Evolutionary conservation across 2,329 filamentous ascomycete species (phyloP), one percentile per base, ranked within the genome.

Genomic region (Aspergillus eucalypticola): DNA sequence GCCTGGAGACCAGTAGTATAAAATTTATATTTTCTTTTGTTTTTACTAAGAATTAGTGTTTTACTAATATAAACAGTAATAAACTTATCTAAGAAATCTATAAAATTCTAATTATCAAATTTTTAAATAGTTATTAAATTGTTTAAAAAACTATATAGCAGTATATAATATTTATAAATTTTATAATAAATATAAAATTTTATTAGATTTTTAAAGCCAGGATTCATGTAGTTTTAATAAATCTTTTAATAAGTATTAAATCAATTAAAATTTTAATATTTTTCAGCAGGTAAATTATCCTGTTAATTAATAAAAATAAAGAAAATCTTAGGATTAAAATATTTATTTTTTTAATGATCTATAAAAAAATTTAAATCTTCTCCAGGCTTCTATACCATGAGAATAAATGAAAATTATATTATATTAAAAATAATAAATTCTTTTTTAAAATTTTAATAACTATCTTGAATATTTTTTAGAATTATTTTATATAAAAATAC

Each of bases 151-250:
- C 2, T 8, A 10, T 8, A 27, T 3, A 27, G 2, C 39, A 38
- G 3, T 1, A 60, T 41, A n/a, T 53, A 56, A 23, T 51, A 51
- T n/a, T 51, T 27, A 35, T 29, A 29, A 17, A 51, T 35, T 51
- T n/a, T 51, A 35, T 10, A 27, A 8, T 27, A 27, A 10, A 27
- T 27, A 27, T 27, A 27, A 27, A 27, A 46, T 13, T 25, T 25
- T 46, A 15, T 46, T 2, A 15, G 5, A 25, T 19, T 23, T 5
- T 19, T 7, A 23, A 2, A 41, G 5, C 1, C 4, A 17, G 8
- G 7, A 6, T 35, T 49, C 53, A 59, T 51, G 42, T 5, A 19
- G 54, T 52, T 54, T 57, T 42, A 23, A 35, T 53, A 44, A 35
- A 29, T 3, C 10, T 10, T 1, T 54, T 46, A 32, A 39, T 11